Evolutionary conservation across 2,329 filamentous ascomycete genomes (phyloP).

Genomic region (Graphilbum ipis-grandicollis): DNA sequence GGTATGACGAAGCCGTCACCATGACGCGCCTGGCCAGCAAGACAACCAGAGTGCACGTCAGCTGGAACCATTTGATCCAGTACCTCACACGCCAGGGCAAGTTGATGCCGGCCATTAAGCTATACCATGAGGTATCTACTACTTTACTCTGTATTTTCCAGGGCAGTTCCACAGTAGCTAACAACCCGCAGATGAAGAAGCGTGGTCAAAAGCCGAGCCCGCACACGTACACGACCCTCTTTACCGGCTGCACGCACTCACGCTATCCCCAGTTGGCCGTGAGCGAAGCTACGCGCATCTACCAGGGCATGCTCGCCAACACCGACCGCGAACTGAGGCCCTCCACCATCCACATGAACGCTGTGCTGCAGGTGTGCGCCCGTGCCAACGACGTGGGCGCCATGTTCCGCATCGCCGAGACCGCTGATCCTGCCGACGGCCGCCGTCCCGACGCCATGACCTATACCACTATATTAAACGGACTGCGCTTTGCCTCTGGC

Average conservation of each 20-base stretch:
- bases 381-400: conserved; percentile 60
- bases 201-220: conserved; percentile 62
- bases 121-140: conserved; percentile 72
- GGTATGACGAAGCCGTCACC: conserved; percentile 48
- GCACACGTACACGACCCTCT: conserved; percentile 69
- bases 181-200: conserved; percentile 99
- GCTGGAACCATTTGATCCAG: conserved; percentile 77
- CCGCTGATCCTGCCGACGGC: conserved; percentile 46
- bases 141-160: no score
- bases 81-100: conserved; percentile 45
- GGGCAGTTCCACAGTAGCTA: no score
- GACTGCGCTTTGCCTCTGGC: conserved; percentile 37
- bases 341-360: conserved; percentile 73
- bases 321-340: conserved; percentile 44
- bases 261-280: conserved; percentile 42
- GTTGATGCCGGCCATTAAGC: conserved; percentile 50
- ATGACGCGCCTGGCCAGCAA: conserved; percentile 55
- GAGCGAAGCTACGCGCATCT: conserved; percentile 54
- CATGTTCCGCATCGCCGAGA: conserved; percentile 60
- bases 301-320: conserved; percentile 49
- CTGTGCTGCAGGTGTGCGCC: conserved; percentile 68
- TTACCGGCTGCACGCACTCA: conserved; percentile 54
- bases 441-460: conserved; percentile 53
- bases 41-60: conserved; percentile 46
- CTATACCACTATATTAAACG: conserved; percentile 71